Conservation (phyloP, 371 early-diverging fungal species). For the Actinomortierella wolfii region DNA sequence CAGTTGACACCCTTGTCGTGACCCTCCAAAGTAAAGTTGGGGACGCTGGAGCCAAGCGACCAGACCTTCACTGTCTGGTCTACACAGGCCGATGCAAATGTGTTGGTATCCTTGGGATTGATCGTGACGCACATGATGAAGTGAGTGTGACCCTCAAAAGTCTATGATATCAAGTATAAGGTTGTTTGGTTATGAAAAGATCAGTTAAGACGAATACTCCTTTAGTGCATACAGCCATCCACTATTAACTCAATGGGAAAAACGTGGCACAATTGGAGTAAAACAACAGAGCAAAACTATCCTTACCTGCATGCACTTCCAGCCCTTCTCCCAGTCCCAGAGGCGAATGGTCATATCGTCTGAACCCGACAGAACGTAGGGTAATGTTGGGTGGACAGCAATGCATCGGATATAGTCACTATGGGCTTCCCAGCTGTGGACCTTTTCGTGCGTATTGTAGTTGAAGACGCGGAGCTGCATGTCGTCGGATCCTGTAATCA, state of each 20-base stretch:
- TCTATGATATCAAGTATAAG: slow-evolving; percentile 50
- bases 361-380: slow-evolving; percentile 91
- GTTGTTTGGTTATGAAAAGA: no score
- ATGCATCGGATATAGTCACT: slow-evolving; percentile 98
- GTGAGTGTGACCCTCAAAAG: slow-evolving; percentile 98
- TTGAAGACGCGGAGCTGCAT: slow-evolving; percentile 98
- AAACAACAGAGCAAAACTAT: no score
- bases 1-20: slow-evolving; percentile 95
- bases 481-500: slow-evolving; percentile 97
- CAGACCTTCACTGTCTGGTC: slow-evolving; percentile 95
- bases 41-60: slow-evolving; percentile 78
- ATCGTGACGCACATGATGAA: slow-evolving; percentile 98
- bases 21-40: slow-evolving; percentile 95
- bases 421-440: slow-evolving; percentile 97
- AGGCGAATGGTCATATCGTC: slow-evolving; percentile 99
- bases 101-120: slow-evolving; percentile 97
- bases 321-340: slow-evolving; percentile 99
- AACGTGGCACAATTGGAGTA: neutral
- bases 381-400: slow-evolving; percentile 95
- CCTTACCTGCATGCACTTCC: slow-evolving; percentile 89
- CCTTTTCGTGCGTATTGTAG: slow-evolving; percentile 98
- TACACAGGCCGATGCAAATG: slow-evolving; percentile 94
- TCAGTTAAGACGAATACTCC: no score
- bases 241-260: neutral
- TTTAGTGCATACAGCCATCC: no score